Evolutionary conservation across 78 protist genomes (phyloP), one percentile per base, ranked within the genome.

Genomic region (Dictyostelium discoideum): DNA sequence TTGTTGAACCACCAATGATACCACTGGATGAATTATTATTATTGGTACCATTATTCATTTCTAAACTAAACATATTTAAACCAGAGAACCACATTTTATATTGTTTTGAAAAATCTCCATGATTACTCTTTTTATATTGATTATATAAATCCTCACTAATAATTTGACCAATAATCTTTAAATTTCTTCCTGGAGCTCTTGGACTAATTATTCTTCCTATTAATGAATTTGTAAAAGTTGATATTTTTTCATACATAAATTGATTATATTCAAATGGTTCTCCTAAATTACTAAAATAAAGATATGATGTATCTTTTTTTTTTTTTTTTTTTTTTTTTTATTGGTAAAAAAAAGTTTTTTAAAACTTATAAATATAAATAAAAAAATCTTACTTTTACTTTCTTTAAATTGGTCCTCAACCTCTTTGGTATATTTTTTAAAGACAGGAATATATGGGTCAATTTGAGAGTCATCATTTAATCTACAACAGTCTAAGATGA

Each of bases 351-450:
- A 42, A 2, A 42, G 46, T 5, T 3, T 5, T 42, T 42, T 42
- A 42, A 42, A 5, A 42, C 3, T 42, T 42, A 5, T 42, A 42
- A 5, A 42, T 42, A 5, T 42, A 63, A 63, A 22, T 22, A 22
- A 63, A 63, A 63, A 63, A 63, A 63, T 22, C 77, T 10, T 69
- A 69, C 77, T 69, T 69, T 69, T 69, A 69, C 77, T 69, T 69
- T 69, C 77, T 69, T 69, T 69, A 11, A 69, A 69, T 24, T 9
- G 37, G 9, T 22, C 11, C 4, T 69, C 40, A 2, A 69, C 40
- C 22, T 22, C 42, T 69, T 26, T 69, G 3, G 16, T 7, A 26
- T 69, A 69, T 69, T 69, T 69, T 26, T 69, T 69, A 2, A 69
- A 69, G 7, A 69, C 18, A 26, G 77, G 39, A 10, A 69, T 69